These are phyloP conservation scores for Naganishia albida DNA, from an alignment of 1,284 basidiomycete genomes.

Conservation along the genomic window DNA sequence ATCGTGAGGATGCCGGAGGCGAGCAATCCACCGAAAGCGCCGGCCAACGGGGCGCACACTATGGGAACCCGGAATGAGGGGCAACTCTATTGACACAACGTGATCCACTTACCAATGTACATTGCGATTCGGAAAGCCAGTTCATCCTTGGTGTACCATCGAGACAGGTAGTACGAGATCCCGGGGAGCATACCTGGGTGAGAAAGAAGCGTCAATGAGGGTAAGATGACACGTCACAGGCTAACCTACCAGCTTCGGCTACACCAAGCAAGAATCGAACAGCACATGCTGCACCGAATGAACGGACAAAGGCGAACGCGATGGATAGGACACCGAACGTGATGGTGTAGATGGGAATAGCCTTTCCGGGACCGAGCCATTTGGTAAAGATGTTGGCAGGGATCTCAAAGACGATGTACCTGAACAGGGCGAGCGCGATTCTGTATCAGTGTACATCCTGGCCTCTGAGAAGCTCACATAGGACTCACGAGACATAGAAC, in stretches of 20 bases:
- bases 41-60: conserved; percentile 31
- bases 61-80: not conserved
- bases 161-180: conserved; percentile 43
- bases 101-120: conserved; percentile 14
- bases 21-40: conserved; percentile 28
- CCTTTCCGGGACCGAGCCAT: conserved; percentile 32
- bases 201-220: not conserved
- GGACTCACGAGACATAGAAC: conserved; percentile 27
- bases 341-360: conserved; percentile 29
- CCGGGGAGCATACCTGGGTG: conserved; percentile 28
- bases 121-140: conserved; percentile 29
- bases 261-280: conserved; percentile 48
- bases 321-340: conserved; percentile 30
- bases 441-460: not conserved
- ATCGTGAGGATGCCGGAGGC: conserved; percentile 30
- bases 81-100: not conserved
- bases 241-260: conserved; percentile 40
- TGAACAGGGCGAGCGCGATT: not conserved
- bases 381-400: conserved; percentile 34
- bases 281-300: conserved; percentile 30
- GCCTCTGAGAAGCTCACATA: no score
- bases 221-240: not conserved
- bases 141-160: conserved; percentile 39
- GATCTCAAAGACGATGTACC: conserved; percentile 27
- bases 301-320: conserved; percentile 25